Evolutionary conservation across 768 basidiomycete species (phyloP).

Genomic region (Kwoniella shandongensis): DNA sequence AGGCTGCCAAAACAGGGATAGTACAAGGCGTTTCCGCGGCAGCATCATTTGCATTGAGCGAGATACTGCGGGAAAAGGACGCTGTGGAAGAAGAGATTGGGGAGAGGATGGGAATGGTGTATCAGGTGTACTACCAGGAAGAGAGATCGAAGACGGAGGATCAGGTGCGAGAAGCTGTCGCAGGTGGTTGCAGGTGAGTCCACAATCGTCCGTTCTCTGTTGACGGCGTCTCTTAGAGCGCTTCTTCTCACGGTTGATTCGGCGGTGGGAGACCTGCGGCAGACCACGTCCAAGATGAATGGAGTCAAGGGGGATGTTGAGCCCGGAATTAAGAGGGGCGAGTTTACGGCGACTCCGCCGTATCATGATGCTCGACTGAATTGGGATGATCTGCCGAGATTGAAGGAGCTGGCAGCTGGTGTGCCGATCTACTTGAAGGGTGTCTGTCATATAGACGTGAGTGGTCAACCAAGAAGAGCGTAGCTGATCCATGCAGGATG

Average conservation of each 20-base stretch:
- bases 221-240: slow-evolving; percentile 60
- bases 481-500: slow-evolving; percentile 60
- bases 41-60: slow-evolving; percentile 51
- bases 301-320: slow-evolving; percentile 37
- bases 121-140: slow-evolving; percentile 70
- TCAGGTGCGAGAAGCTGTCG: slow-evolving; percentile 68
- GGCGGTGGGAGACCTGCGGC: slow-evolving; percentile 56
- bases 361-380: slow-evolving; percentile 42
- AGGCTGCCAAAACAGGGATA: slow-evolving; percentile 51
- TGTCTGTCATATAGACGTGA: slow-evolving; percentile 57
- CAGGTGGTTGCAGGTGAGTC: slow-evolving; percentile 62
- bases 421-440: slow-evolving; percentile 59
- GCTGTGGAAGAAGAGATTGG: slow-evolving; percentile 45
- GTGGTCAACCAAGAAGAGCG: slow-evolving; percentile 7
- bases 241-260: slow-evolving; percentile 90
- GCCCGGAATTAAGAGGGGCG: slow-evolving; percentile 43
- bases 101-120: slow-evolving; percentile 49
- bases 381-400: slow-evolving; percentile 51
- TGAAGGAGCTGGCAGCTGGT: slow-evolving; percentile 52
- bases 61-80: slow-evolving; percentile 50
- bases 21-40: slow-evolving; percentile 51
- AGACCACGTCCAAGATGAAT: slow-evolving; percentile 43
- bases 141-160: slow-evolving; percentile 66
- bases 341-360: slow-evolving; percentile 31
- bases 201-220: not conserved